Evolutionary conservation across 2,329 filamentous ascomycete species (phyloP).

Genomic region (Fonsecaea pugnacius): DNA sequence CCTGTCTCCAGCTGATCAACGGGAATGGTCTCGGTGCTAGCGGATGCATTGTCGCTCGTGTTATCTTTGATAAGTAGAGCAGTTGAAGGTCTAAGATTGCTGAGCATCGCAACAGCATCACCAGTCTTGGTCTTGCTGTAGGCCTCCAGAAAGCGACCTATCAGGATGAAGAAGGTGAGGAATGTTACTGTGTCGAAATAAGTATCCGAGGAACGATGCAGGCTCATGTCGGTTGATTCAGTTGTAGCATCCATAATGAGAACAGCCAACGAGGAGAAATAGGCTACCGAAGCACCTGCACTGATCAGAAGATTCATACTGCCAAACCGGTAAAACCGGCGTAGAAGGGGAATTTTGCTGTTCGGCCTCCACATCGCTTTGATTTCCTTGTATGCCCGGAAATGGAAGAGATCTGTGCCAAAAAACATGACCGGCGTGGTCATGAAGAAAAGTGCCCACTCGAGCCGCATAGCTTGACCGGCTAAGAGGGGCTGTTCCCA

Average conservation of each 20-base stretch:
- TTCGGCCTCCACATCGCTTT: slow-evolving; percentile 74
- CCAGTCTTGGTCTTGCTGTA: slow-evolving; percentile 92
- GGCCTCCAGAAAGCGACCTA: slow-evolving; percentile 66
- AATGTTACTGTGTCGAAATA: slow-evolving; percentile 97
- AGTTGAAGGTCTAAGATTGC: slow-evolving; percentile 75
- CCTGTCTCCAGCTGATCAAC: slow-evolving; percentile 75
- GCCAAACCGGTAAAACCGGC: slow-evolving; percentile 86
- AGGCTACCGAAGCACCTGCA: slow-evolving; percentile 84
- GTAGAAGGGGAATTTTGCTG: slow-evolving; percentile 72
- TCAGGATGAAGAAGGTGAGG: slow-evolving; percentile 82
- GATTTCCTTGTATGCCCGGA: slow-evolving; percentile 77
- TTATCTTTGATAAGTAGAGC: slow-evolving; percentile 66
- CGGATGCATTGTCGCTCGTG: slow-evolving; percentile 23
- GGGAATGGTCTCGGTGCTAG: slow-evolving; percentile 52
- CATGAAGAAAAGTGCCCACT: slow-evolving; percentile 79
- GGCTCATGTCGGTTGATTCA: slow-evolving; percentile 18
- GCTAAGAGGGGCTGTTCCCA: slow-evolving; percentile 72
- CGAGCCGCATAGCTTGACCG: slow-evolving; percentile 72
- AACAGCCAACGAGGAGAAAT: slow-evolving; percentile 78
- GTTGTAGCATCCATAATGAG: slow-evolving; percentile 65
- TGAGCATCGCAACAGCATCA: slow-evolving; percentile 79
- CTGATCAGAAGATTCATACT: slow-evolving; percentile 97
- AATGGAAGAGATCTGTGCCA: slow-evolving; percentile 83
- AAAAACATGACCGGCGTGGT: slow-evolving; percentile 87
- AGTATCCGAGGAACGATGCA: slow-evolving; percentile 39